Evolutionary conservation across 2,329 filamentous ascomycete genomes (phyloP).

Genomic region (Xenoacremonium recifei): DNA sequence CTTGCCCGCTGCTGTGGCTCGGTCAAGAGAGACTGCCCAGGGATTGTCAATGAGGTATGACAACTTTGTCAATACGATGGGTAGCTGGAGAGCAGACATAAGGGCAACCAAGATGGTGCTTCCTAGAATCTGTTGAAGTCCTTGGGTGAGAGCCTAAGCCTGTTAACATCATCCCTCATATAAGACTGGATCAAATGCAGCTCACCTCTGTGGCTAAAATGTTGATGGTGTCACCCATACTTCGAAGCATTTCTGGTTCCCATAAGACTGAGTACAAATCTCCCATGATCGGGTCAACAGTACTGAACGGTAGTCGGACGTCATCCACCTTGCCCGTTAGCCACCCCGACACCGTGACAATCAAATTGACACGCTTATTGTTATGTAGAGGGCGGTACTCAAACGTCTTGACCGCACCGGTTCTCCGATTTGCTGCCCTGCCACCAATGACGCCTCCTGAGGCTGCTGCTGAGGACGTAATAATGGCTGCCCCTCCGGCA

Average conservation of each 20-base stretch:
- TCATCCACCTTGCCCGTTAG: constrained; percentile 98
- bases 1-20: constrained; percentile 82
- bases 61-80: constrained; percentile 87
- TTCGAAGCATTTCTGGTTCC: constrained; percentile 97
- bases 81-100: constrained; percentile 92
- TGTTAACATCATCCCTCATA: constrained; percentile 1
- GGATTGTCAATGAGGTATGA: constrained; percentile 97
- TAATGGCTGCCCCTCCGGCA: constrained; percentile 87
- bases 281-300: constrained; percentile 95
- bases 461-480: constrained; percentile 83
- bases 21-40: constrained; percentile 93
- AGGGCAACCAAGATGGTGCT: constrained; percentile 84
- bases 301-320: constrained; percentile 91
- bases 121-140: constrained; percentile 90
- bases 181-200: constrained; percentile 23
- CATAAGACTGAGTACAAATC: constrained; percentile 96
- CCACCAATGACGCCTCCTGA: constrained; percentile 86
- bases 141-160: constrained; percentile 84
- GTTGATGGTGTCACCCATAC: constrained; percentile 98
- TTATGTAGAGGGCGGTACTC: constrained; percentile 97
- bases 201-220: constrained; percentile 93
- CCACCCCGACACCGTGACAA: constrained; percentile 95
- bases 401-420: constrained; percentile 90
- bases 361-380: constrained; percentile 94
- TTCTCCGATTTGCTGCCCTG: constrained; percentile 81